phyloP scores from a whole-genome alignment of 257 asterid genomes.

The Nicotiana benthamiana region DNA sequence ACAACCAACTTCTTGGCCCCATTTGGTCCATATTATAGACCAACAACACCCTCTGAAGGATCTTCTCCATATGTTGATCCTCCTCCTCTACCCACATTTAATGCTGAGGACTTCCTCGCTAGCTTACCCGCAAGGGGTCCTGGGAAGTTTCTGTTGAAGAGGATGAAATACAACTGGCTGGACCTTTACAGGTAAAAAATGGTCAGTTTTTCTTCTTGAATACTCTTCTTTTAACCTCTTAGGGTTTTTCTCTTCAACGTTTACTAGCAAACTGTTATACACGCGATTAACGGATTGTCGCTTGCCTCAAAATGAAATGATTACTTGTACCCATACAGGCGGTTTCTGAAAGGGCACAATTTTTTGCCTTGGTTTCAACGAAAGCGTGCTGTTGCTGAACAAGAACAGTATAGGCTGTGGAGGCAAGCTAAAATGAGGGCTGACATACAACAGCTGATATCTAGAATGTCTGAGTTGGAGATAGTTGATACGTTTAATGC shows the following conservation, averaged over 20 bases:
- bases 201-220: neutral
- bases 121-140: constrained; percentile 86
- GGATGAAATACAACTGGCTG: constrained; percentile 93
- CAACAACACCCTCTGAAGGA: constrained; percentile 83
- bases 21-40: constrained; percentile 88
- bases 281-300: neutral
- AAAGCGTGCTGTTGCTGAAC: constrained; percentile 91
- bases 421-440: constrained; percentile 81
- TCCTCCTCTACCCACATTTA: constrained; percentile 79
- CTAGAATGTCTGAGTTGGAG: constrained; percentile 80
- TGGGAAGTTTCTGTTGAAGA: constrained; percentile 80
- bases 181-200: constrained; percentile 77
- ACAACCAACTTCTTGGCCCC: constrained; percentile 97
- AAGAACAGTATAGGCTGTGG: constrained; percentile 83
- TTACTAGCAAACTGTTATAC: neutral
- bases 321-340: constrained; percentile 37
- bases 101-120: constrained; percentile 61
- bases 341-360: constrained; percentile 83
- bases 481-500: constrained; percentile 75
- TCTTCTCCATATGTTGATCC: constrained; percentile 87
- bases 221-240: neutral
- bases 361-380: constrained; percentile 89
- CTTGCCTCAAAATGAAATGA: neutral
- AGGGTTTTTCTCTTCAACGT: neutral
- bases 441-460: constrained; percentile 48